Conservation (phyloP, 192 early-diverging fungal genomes). For the Backusella liffmaniae region DNA sequence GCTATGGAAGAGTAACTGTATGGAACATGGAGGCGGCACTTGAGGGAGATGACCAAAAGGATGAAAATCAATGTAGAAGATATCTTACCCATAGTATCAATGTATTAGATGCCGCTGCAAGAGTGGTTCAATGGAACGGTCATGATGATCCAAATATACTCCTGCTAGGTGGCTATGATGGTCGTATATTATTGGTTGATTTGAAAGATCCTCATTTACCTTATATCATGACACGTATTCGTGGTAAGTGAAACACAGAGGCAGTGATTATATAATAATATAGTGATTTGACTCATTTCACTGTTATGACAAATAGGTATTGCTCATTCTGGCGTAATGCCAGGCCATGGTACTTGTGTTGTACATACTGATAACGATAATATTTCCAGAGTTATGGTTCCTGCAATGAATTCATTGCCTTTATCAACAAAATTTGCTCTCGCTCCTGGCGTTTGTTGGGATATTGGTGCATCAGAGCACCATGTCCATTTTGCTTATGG, state of each 20-base stretch:
- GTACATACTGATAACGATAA: constrained; percentile 1
- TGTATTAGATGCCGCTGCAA: neutral
- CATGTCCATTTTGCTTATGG: neutral
- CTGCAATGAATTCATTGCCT: neutral
- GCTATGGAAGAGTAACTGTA: neutral
- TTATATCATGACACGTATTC: neutral
- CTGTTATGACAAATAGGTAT: neutral
- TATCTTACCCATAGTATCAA: neutral
- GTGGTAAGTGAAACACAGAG: neutral
- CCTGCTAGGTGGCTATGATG: constrained; percentile 8
- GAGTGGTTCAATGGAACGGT: neutral
- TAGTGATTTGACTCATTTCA: neutral
- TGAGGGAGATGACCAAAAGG: neutral
- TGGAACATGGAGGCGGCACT: constrained; percentile 16
- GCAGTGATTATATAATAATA: too few species aligned
- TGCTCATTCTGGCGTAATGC: neutral
- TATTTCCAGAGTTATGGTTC: neutral
- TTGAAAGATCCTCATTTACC: constrained; percentile 14
- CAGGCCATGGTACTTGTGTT: neutral
- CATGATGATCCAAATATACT: constrained; percentile 1
- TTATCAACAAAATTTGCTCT: neutral
- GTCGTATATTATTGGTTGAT: neutral
- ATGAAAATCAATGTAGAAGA: neutral
- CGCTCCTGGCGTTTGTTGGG: constrained; percentile 4
- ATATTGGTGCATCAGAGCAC: constrained; percentile 6